Evolutionary conservation across 1,284 basidiomycete species (phyloP).

Genomic region (Microbotryum lychnidis-dioicae): DNA sequence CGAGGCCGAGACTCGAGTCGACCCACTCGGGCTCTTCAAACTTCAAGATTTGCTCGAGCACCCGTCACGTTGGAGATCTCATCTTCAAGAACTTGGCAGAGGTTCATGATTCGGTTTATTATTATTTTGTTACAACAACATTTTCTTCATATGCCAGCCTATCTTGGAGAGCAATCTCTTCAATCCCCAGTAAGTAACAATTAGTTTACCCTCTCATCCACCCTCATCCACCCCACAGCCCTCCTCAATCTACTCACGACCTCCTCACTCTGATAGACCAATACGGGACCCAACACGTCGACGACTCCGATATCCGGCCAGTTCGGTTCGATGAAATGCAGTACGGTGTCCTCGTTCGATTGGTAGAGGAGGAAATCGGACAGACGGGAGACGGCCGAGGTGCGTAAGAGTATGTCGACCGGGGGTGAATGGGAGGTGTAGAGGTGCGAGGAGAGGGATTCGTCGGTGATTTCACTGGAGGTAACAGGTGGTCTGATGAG

Average conservation of each 20-base stretch:
- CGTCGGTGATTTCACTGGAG: constrained; percentile 53
- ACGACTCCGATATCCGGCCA: constrained; percentile 92
- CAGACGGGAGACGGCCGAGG: constrained; percentile 80
- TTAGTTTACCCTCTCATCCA: no score
- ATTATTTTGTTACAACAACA: no score
- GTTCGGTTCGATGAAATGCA: constrained; percentile 83
- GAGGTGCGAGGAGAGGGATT: constrained; percentile 57
- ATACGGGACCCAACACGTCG: constrained; percentile 74
- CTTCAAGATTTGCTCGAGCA: no score
- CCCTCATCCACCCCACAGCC: background rate
- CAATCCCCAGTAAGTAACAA: no score
- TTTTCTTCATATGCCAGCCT: no score
- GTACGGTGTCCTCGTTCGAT: constrained; percentile 70
- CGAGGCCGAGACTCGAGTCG: no score
- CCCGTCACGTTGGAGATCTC: no score
- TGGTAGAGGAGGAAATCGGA: constrained; percentile 95
- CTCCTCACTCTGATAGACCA: constrained; percentile 60
- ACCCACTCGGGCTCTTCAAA: no score
- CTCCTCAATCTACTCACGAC: background rate
- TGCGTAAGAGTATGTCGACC: constrained; percentile 82
- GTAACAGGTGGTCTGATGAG: constrained; percentile 1
- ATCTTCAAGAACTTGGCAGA: no score
- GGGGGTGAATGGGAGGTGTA: constrained; percentile 48
- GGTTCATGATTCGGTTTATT: no score
- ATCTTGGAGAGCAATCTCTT: no score